Conservation (phyloP, 2,329 filamentous ascomycete genomes). For the Fusarium liriodendri region DNA sequence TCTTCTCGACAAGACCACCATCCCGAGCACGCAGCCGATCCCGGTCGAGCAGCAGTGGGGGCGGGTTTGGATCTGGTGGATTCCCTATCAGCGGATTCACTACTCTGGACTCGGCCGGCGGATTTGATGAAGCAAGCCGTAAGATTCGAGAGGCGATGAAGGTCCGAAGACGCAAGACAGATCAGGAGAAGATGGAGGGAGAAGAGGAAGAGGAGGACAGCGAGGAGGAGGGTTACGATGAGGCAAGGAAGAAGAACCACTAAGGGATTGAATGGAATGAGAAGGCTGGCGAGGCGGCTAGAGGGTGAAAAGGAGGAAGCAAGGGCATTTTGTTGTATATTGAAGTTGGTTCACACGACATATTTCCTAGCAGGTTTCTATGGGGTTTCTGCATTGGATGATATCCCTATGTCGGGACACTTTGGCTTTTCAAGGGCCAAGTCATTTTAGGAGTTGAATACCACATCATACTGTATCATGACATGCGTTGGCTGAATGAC, state of each 20-base stretch:
- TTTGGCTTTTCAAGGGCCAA: neutral
- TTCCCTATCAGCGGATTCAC: constrained; percentile 80
- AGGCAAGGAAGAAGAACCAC: constrained; percentile 56
- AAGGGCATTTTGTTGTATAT: constrained; percentile 30
- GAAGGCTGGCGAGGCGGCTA: neutral
- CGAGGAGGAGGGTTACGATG: constrained; percentile 56
- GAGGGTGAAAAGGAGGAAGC: neutral
- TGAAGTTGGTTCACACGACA: constrained; percentile 6
- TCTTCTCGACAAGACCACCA: constrained; percentile 91
- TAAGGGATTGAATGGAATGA: constrained; percentile 27
- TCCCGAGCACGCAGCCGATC: constrained; percentile 80
- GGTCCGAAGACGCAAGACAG: constrained; percentile 65
- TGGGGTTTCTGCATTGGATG: neutral
- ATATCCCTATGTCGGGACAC: neutral
- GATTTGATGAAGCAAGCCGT: constrained; percentile 84
- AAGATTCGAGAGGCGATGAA: constrained; percentile 90
- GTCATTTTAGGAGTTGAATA: neutral
- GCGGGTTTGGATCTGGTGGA: constrained; percentile 68
- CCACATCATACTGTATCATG: neutral
- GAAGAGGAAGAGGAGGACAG: constrained; percentile 54
- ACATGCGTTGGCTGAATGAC: neutral
- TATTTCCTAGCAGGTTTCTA: neutral
- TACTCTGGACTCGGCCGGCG: constrained; percentile 72
- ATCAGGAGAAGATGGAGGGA: constrained; percentile 51
- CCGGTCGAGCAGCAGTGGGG: constrained; percentile 75